Percentiles rank a stretch among this genome's conserved stretches.
Conservation (phyloP, 495 filamentous ascomycete genomes). For the Aspergillus bridgeri region DNA sequence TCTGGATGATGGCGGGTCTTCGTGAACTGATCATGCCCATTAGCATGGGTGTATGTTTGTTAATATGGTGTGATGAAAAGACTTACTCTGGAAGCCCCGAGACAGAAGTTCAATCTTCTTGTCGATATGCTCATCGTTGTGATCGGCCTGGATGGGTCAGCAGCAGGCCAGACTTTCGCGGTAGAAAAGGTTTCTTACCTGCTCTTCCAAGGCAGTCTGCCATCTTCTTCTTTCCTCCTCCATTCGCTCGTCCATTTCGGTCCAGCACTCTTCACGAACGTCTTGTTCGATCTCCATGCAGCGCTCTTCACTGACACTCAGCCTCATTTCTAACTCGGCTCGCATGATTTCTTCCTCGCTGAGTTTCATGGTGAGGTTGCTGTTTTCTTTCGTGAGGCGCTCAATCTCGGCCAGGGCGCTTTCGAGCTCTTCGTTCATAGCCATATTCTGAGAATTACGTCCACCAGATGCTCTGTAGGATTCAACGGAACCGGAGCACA, state of each 20-base stretch:
- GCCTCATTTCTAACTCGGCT: slow-evolving; percentile 49
- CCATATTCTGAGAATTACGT: slow-evolving; percentile 47
- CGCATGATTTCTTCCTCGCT: slow-evolving; percentile 60
- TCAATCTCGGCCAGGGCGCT: slow-evolving; percentile 70
- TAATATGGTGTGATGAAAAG: background rate
- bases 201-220: slow-evolving; percentile 70
- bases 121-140: slow-evolving; percentile 78
- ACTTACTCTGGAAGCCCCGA: slow-evolving; percentile 57
- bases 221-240: slow-evolving; percentile 71
- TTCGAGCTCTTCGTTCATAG: slow-evolving; percentile 67
- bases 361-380: slow-evolving; percentile 54
- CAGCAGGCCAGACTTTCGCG: background rate
- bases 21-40: slow-evolving; percentile 36
- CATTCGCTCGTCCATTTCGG: slow-evolving; percentile 77
- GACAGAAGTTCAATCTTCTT: slow-evolving; percentile 85
- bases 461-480: slow-evolving; percentile 35
- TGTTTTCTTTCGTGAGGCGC: slow-evolving; percentile 69
- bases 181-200: slow-evolving; percentile 43
- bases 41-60: slow-evolving; percentile 2
- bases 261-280: slow-evolving; percentile 84
- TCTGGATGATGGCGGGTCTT: slow-evolving; percentile 39
- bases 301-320: slow-evolving; percentile 63
- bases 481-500: slow-evolving; percentile 44
- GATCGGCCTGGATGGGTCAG: slow-evolving; percentile 43
- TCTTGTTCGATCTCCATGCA: slow-evolving; percentile 73